A percentile compares a stretch with the other conserved stretches of the same genome.
phyloP scores from a whole-genome alignment of 192 early-diverging fungal genomes.

The Entomortierella lignicola region DNA sequence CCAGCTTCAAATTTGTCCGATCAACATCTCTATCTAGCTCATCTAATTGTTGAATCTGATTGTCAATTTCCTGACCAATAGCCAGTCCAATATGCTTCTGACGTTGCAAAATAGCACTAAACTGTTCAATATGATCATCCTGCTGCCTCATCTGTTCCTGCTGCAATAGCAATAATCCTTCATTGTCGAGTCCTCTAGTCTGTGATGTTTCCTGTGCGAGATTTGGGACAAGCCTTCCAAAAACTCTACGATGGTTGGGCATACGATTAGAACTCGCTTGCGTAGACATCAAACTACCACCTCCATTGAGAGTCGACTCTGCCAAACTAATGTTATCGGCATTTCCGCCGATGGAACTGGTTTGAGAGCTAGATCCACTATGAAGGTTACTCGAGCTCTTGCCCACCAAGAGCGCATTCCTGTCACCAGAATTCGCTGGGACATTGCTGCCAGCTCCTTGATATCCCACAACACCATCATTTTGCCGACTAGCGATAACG shows the following conservation, averaged over 20 bases:
- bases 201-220: conserved; percentile 79
- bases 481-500: conserved; percentile 64
- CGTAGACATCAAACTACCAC: conserved; percentile 9
- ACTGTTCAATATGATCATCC: conserved; percentile 80
- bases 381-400: background rate
- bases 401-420: conserved; percentile 52
- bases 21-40: conserved; percentile 88
- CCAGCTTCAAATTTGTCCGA: conserved; percentile 78
- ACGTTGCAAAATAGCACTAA: conserved; percentile 79
- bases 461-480: conserved; percentile 54
- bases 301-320: conserved; percentile 16
- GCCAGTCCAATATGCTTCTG: conserved; percentile 89
- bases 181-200: conserved; percentile 82
- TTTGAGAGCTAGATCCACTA: conserved; percentile 17
- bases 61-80: conserved; percentile 91
- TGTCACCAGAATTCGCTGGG: conserved; percentile 58
- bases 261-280: conserved; percentile 2
- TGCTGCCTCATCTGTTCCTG: conserved; percentile 83
- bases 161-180: conserved; percentile 82
- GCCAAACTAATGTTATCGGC: conserved; percentile 17
- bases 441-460: conserved; percentile 44
- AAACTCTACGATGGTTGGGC: conserved; percentile 63
- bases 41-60: conserved; percentile 89
- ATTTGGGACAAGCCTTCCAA: conserved; percentile 70
- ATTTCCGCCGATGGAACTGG: conserved; percentile 22